A percentile compares a stretch with the other conserved stretches of the same genome.
Conservation (phyloP, 2,329 filamentous ascomycete genomes). For the Exserohilum rostratum region DNA sequence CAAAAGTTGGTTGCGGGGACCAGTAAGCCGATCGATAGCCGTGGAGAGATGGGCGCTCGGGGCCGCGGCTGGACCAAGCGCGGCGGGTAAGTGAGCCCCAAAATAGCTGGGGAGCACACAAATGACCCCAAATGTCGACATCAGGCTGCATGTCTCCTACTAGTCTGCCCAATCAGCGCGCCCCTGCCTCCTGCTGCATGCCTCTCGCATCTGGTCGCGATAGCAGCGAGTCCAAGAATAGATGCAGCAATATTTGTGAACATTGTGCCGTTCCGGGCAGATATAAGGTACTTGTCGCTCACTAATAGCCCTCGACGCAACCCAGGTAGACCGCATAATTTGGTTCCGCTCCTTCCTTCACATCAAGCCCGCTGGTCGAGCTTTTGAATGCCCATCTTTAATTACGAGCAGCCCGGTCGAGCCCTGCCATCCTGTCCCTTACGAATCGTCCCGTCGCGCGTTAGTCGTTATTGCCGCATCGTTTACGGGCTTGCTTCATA, state of each 20-base stretch:
- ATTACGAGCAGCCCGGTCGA: slow-evolving; percentile 51
- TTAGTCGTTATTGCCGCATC: slow-evolving; percentile 51
- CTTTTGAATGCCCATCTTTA: slow-evolving; percentile 56
- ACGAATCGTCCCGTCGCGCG: slow-evolving; percentile 49
- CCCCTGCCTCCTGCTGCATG: slow-evolving; percentile 27
- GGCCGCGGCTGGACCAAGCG: slow-evolving; percentile 27
- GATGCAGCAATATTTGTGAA: slow-evolving; percentile 51
- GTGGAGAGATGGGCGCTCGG: slow-evolving; percentile 28
- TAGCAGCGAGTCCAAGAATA: slow-evolving; percentile 54
- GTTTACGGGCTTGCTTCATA: slow-evolving; percentile 48
- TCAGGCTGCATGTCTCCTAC: slow-evolving; percentile 34
- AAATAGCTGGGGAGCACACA: slow-evolving; percentile 43
- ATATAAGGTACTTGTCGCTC: slow-evolving; percentile 56
- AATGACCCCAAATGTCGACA: slow-evolving; percentile 46
- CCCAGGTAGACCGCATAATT: slow-evolving; percentile 55
- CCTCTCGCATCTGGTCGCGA: slow-evolving; percentile 34
- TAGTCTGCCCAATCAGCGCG: slow-evolving; percentile 39
- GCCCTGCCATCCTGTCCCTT: slow-evolving; percentile 51
- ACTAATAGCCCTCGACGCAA: slow-evolving; percentile 35
- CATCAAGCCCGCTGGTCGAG: slow-evolving; percentile 56
- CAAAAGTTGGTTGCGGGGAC: slow-evolving; percentile 41
- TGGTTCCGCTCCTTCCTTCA: slow-evolving; percentile 49
- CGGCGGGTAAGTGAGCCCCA: slow-evolving; percentile 48
- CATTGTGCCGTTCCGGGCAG: slow-evolving; percentile 46
- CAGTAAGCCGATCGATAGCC: slow-evolving; percentile 36